A percentile compares a stretch with the other conserved stretches of the same genome.
These are phyloP conservation scores for Torulaspora franciscae DNA, from an alignment of 805 yeast species.

Conservation along the genomic window DNA sequence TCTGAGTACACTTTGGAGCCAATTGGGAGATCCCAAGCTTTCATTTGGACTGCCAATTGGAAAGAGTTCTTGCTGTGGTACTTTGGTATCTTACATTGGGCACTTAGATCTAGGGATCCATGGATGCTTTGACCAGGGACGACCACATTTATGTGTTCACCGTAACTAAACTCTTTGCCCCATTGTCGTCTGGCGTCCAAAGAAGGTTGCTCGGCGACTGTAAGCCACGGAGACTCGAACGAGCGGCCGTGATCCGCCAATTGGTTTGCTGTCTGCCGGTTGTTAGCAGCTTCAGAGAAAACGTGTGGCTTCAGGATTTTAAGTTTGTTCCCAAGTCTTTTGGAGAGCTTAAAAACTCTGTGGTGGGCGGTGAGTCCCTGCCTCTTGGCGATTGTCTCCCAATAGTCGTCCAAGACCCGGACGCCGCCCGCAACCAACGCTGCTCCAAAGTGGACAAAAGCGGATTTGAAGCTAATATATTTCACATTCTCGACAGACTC, in stretches of 20 bases:
- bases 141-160: slow-evolving; percentile 24
- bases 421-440: slow-evolving; percentile 43
- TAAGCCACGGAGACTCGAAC: slow-evolving; percentile 24
- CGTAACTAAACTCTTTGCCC: slow-evolving; percentile 19
- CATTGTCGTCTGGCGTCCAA: slow-evolving; percentile 26
- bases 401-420: slow-evolving; percentile 51
- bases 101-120: slow-evolving; percentile 33
- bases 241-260: slow-evolving; percentile 4
- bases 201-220: slow-evolving; percentile 30
- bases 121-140: slow-evolving; percentile 33
- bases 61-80: slow-evolving; percentile 34
- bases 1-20: slow-evolving; percentile 12
- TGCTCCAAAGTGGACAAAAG: slow-evolving; percentile 50
- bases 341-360: slow-evolving; percentile 37
- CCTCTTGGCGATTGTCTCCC: slow-evolving; percentile 43
- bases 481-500: slow-evolving; percentile 21
- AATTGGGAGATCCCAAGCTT: slow-evolving; percentile 29
- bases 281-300: slow-evolving; percentile 1
- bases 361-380: slow-evolving; percentile 45
- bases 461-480: slow-evolving; percentile 41
- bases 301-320: slow-evolving; percentile 16
- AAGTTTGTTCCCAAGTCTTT: slow-evolving; percentile 13
- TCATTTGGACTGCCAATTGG: slow-evolving; percentile 28
- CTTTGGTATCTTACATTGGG: slow-evolving; percentile 32
- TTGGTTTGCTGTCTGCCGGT: not conserved